Evolutionary conservation across 176 grass and related monocot genomes (phyloP), one percentile per base, ranked within the genome.

Genomic region (Hyparrhenia diplandra): DNA sequence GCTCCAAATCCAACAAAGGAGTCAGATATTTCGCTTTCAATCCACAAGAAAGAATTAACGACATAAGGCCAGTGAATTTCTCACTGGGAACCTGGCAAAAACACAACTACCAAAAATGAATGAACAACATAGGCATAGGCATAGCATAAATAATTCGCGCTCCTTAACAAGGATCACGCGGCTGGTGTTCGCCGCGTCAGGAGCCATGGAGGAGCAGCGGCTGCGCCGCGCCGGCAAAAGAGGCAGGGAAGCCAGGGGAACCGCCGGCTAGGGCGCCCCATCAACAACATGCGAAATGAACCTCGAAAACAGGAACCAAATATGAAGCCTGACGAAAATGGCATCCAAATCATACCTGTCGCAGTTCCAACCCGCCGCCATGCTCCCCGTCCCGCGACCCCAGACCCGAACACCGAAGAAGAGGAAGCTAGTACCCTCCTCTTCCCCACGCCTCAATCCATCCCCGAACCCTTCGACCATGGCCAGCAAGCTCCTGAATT

Each of bases 361-460:
- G 62, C 64, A 85, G 55, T 61, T 61, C 78, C 58, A 68, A 11
- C 14, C 40, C 68, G 41, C 76, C 52, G 42, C 78, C 83, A 78
- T 69, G 45, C 28, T 59, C 8, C 3, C 52, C 52, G 52, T 24
- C 76, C 54, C 35, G 76, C 36, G 67, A 13, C 68, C 49, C 45
- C 83, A 54, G 59, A 79, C 51, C 29, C 43, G 58, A 41, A 83
- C 82, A 80, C 76, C 57, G 52, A 89, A 77, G 89, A 91, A 77
- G 75, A 69, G 81, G 81, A 75, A 82, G 79, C 73, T 68, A 29
- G 67, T 68, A 24, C 64, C 84, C 81, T 85, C 92, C 86, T 85
- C 80, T 64, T 68, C 75, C 74, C 74, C 62, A 76, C 84, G 28
- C 84, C 51, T 85, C 86, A 91, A 60, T 87, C 89, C 92, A 94